Conservation (phyloP, 1,284 basidiomycete species). For the Boletus albobrunnescens region DNA sequence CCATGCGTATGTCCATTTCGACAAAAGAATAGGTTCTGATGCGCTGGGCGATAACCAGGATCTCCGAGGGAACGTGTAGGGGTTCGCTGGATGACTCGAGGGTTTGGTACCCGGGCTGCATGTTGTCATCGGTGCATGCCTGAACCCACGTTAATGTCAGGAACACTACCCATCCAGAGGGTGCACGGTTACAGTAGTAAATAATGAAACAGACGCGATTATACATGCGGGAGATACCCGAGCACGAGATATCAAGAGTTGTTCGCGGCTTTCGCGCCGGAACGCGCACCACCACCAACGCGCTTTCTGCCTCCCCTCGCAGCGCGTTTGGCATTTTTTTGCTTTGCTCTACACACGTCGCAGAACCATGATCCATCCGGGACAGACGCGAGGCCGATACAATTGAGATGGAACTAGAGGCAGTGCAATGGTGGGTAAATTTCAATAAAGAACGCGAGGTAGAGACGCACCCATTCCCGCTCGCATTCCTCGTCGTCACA, state of each 20-base stretch:
- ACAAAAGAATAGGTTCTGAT: no score
- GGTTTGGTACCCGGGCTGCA: not conserved
- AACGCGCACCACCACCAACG: constrained; percentile 34
- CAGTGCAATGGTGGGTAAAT: constrained; percentile 9
- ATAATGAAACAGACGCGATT: constrained; percentile 19
- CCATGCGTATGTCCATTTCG: not conserved
- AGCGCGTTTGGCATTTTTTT: constrained; percentile 35
- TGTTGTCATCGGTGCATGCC: no score
- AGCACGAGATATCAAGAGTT: constrained; percentile 25
- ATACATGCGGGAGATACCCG: constrained; percentile 12
- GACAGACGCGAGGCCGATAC: constrained; percentile 67
- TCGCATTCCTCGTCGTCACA: constrained; percentile 90
- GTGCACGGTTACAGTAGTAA: constrained; percentile 21
- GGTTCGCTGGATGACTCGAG: no score
- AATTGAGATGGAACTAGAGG: constrained; percentile 78
- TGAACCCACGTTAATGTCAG: not conserved
- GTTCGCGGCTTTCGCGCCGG: constrained; percentile 30
- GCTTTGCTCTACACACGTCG: constrained; percentile 57
- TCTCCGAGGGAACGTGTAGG: not conserved
- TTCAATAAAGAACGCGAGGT: constrained; percentile 5
- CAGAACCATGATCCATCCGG: constrained; percentile 85
- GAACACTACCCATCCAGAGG: no score
- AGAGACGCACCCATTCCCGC: constrained; percentile 82
- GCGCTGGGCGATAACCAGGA: not conserved
- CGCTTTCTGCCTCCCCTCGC: constrained; percentile 36